Conservation (phyloP, 371 early-diverging fungal species). For the Paraphysoderma sedebokerense region DNA sequence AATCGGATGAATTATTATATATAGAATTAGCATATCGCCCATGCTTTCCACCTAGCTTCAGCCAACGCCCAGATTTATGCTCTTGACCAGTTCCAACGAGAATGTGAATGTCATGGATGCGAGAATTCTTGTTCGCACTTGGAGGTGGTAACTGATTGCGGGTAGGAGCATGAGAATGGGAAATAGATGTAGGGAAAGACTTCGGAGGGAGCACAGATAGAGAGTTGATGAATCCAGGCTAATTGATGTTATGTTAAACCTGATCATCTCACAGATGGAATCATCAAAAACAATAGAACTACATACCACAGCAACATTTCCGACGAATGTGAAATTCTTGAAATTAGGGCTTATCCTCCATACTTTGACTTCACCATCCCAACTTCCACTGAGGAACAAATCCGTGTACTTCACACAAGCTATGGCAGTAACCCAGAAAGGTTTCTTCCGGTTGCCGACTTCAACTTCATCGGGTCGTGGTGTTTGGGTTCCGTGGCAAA, state of each 20-base stretch:
- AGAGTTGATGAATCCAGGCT: constrained; percentile 25
- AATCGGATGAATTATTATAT: too few relatives aligned
- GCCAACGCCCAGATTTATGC: constrained; percentile 33
- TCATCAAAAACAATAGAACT: too few relatives aligned
- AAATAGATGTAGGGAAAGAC: not conserved
- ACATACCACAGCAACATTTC: not conserved
- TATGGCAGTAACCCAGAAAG: constrained; percentile 71
- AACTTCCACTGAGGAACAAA: constrained; percentile 77
- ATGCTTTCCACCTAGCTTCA: too few relatives aligned
- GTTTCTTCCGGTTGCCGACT: constrained; percentile 15
- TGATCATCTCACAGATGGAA: too few relatives aligned
- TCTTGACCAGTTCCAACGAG: constrained; percentile 25
- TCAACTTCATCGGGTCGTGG: not conserved
- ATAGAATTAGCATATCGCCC: too few relatives aligned
- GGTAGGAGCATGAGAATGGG: not conserved
- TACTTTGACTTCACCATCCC: constrained; percentile 58
- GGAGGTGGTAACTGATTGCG: not conserved
- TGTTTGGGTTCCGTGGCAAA: constrained; percentile 55
- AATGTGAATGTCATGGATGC: constrained; percentile 1
- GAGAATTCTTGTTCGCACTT: not conserved
- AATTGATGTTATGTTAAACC: too few relatives aligned
- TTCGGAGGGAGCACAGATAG: constrained; percentile 19
- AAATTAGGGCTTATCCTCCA: constrained; percentile 41
- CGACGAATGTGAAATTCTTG: constrained; percentile 3
- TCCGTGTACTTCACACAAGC: constrained; percentile 70